phyloP scores from a whole-genome alignment of 306 rosid species.

The Psophocarpus tetragonolobus region DNA sequence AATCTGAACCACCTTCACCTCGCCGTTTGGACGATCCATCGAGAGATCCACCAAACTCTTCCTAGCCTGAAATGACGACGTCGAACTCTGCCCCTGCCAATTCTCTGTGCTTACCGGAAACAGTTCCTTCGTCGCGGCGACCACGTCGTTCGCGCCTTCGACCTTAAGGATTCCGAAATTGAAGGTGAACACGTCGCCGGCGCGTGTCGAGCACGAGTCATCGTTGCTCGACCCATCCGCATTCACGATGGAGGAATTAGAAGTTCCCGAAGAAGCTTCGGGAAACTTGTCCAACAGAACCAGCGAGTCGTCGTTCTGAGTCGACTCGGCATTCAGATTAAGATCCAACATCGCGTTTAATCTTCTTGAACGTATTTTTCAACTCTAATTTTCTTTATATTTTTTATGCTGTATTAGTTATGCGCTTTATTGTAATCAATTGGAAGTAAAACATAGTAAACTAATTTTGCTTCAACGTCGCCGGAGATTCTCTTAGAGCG shows the following conservation, averaged over 20 bases:
- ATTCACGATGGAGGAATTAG: slow-evolving; percentile 92
- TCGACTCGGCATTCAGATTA: slow-evolving; percentile 67
- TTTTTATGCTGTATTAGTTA: not conserved
- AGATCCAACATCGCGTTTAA: slow-evolving; percentile 73
- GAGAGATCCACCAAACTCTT: slow-evolving; percentile 74
- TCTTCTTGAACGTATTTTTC: slow-evolving; percentile 25
- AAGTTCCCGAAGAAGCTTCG: slow-evolving; percentile 84
- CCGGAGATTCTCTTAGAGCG: slow-evolving; percentile 24
- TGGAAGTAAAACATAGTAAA: slow-evolving; percentile 9
- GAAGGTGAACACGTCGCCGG: slow-evolving; percentile 59
- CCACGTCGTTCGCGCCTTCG: slow-evolving; percentile 37
- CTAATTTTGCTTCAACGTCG: slow-evolving; percentile 29
- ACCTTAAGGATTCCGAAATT: slow-evolving; percentile 84
- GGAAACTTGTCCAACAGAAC: slow-evolving; percentile 48
- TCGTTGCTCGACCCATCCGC: slow-evolving; percentile 87
- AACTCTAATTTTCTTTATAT: slow-evolving; percentile 22
- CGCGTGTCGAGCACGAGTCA: slow-evolving; percentile 89
- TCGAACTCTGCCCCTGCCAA: slow-evolving; percentile 47
- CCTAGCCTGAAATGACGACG: slow-evolving; percentile 53
- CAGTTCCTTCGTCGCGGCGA: slow-evolving; percentile 56
- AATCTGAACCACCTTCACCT: slow-evolving; percentile 52
- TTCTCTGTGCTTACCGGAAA: slow-evolving; percentile 56
- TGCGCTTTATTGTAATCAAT: not conserved
- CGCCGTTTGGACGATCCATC: slow-evolving; percentile 51
- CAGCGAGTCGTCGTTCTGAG: slow-evolving; percentile 47